phyloP scores from a whole-genome alignment of 169 alveolate genomes.

The Ichthyophthirius multifiliis region DNA sequence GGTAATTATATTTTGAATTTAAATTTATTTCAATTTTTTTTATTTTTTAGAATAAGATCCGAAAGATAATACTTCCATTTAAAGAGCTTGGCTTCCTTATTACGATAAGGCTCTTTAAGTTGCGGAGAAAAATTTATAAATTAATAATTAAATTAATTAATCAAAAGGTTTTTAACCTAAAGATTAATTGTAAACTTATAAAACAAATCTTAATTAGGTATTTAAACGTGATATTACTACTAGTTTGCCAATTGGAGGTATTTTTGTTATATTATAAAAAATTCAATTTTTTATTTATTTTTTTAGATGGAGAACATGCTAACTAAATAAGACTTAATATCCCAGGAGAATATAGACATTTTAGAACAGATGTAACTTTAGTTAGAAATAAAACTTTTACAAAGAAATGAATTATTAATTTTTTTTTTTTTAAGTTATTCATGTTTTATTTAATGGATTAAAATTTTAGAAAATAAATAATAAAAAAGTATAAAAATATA shows the following conservation, averaged over 20 bases:
- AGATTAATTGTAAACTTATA: conserved; percentile 21
- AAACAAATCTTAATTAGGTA: conserved; percentile 4
- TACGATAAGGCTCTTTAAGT: conserved; percentile 28
- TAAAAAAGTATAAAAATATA: no score
- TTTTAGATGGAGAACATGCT: conserved; percentile 27
- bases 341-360: conserved; percentile 46
- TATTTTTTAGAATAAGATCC: conserved; percentile 42
- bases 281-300: background rate
- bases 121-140: conserved; percentile 21
- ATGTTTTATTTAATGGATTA: no score
- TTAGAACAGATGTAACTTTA: conserved; percentile 35
- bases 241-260: conserved; percentile 41
- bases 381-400: conserved; percentile 40
- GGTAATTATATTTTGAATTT: conserved; percentile 4
- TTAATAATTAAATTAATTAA: background rate
- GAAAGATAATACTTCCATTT: conserved; percentile 27
- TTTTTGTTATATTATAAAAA: background rate
- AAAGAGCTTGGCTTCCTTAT: conserved; percentile 36
- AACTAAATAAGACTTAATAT: conserved; percentile 6
- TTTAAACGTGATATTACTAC: conserved; percentile 33
- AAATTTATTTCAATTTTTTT: no score
- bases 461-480: no score
- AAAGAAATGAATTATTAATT: conserved; percentile 32
- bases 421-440: no score
- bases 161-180: background rate